A percentile compares a stretch with the other conserved stretches of the same genome.
Conservation (phyloP, 2,329 filamentous ascomycete genomes). For the Aspergillus floridensis region DNA sequence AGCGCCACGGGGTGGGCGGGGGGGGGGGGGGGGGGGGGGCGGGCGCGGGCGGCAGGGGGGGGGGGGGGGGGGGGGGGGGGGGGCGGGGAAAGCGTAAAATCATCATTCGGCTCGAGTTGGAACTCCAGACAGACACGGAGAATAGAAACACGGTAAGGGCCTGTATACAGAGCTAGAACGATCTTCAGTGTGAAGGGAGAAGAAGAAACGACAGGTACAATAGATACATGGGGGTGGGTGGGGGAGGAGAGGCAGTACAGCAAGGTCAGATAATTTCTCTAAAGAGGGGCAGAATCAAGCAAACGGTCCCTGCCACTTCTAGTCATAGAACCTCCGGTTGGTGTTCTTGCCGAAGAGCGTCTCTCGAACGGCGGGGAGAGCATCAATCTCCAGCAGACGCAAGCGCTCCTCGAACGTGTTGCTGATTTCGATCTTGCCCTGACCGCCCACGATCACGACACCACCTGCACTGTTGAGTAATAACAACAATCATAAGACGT, state of each 20-base stretch:
- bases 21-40: too few relatives aligned
- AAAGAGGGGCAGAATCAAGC: not conserved
- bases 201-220: conserved; percentile 12
- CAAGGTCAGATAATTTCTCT: too few relatives aligned
- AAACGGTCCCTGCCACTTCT: conserved; percentile 30
- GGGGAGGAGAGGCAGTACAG: not conserved
- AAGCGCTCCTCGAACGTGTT: conserved; percentile 95
- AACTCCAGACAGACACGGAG: not conserved
- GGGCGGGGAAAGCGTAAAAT: not conserved
- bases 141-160: conserved; percentile 3
- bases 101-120: not conserved
- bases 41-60: too few relatives aligned
- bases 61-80: too few relatives aligned
- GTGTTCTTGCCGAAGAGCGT: conserved; percentile 90
- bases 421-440: conserved; percentile 96
- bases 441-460: conserved; percentile 72
- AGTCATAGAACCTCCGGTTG: conserved; percentile 95
- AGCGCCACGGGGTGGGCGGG: too few relatives aligned
- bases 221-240: conserved; percentile 15
- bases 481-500: not conserved
- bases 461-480: conserved; percentile 68
- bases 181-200: conserved; percentile 5
- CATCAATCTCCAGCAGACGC: conserved; percentile 76
- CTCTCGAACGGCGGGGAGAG: conserved; percentile 78
- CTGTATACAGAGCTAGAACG: conserved; percentile 19